Evolutionary conservation across 2,329 filamentous ascomycete species (phyloP).

Genomic region (Aspergillus sp.): DNA sequence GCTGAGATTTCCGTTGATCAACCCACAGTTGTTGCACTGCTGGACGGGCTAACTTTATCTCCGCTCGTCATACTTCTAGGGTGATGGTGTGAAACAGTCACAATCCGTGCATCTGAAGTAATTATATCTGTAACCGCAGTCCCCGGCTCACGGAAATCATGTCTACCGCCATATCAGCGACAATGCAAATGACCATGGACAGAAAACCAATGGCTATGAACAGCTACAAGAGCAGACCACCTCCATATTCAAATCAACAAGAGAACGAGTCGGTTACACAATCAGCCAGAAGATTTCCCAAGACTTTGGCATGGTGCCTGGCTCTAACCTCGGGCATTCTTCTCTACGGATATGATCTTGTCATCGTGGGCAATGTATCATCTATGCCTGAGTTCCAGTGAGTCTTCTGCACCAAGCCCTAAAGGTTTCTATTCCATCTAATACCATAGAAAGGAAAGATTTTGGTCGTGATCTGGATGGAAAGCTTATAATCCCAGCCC

Average conservation of each 20-base stretch:
- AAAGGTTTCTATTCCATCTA: background rate
- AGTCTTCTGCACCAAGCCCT: background rate
- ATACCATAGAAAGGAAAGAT: conserved; percentile 19
- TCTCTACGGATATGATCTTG: conserved; percentile 34
- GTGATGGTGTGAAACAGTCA: background rate
- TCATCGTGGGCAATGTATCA: conserved; percentile 30
- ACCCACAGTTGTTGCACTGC: too few species aligned
- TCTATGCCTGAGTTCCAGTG: conserved; percentile 24
- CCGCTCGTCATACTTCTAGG: too few species aligned
- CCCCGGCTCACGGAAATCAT: background rate
- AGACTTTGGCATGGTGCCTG: conserved; percentile 18
- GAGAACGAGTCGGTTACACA: conserved; percentile 1
- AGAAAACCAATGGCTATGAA: background rate
- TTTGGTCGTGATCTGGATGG: conserved; percentile 34
- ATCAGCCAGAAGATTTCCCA: conserved; percentile 10
- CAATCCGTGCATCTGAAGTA: background rate
- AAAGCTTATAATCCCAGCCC: conserved; percentile 41
- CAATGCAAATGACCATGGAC: background rate
- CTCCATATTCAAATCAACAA: background rate
- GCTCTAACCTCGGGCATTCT: conserved; percentile 26
- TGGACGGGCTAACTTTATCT: too few species aligned
- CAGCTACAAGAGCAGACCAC: background rate
- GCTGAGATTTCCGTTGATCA: too few species aligned
- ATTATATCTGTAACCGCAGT: background rate
- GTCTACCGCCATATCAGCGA: background rate